Conservation (phyloP, 108 stramenopile species). For the Aureococcus anophagefferens region DNA sequence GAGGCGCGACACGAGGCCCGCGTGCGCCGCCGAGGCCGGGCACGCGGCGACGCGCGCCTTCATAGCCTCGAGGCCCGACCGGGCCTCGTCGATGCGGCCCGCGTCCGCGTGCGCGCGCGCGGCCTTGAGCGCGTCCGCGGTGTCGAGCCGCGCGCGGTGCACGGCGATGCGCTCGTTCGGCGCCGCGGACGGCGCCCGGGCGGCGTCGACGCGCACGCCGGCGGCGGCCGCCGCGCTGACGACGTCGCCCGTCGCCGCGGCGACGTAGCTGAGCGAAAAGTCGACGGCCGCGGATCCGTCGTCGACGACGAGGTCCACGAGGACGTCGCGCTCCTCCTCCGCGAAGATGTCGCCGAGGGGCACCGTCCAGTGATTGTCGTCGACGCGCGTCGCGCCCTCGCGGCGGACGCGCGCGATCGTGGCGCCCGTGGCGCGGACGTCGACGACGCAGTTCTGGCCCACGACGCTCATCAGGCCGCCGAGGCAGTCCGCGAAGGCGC, state of each 20-base stretch:
- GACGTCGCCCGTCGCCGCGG: too few species aligned
- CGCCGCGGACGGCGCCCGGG: not conserved
- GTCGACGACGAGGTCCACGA: not conserved
- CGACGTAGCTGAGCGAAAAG: not conserved
- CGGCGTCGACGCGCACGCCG: too few species aligned
- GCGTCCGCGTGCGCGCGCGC: not conserved
- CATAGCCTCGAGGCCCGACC: not conserved
- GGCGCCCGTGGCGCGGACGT: conserved; percentile 15
- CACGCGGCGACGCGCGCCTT: not conserved
- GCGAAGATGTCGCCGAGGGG: not conserved
- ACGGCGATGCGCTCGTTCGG: not conserved
- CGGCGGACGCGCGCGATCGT: not conserved
- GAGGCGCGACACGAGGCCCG: not conserved
- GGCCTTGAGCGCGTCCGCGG: not conserved
- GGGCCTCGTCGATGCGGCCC: not conserved
- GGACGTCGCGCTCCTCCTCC: conserved; percentile 5
- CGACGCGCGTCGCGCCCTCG: not conserved
- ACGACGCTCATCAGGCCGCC: conserved; percentile 54
- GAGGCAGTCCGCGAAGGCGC: conserved; percentile 57
- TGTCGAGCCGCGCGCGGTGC: not conserved
- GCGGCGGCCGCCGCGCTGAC: not conserved
- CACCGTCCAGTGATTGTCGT: not conserved
- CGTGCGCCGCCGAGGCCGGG: not conserved
- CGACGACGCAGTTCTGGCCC: conserved; percentile 44
- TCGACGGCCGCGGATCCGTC: not conserved